Base-by-base conservation (phyloP, 768 basidiomycete genomes). In the Hericium coralloides region DNA sequence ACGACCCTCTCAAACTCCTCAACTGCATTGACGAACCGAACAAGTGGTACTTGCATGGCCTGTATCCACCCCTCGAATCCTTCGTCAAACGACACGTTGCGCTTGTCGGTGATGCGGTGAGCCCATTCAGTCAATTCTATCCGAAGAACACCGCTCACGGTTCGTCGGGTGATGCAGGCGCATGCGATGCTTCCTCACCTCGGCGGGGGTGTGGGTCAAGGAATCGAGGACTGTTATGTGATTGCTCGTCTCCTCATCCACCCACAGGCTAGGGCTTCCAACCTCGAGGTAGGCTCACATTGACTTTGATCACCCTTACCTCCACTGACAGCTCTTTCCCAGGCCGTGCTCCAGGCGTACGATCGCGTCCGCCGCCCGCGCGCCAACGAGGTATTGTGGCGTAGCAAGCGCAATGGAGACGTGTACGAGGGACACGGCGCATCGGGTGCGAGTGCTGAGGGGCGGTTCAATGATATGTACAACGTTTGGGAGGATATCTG, bases 111-210 rank as follows among this genome's bases (percentile, higher is more conserved):
- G 82, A 84, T 64, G 76, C 82, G 15, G 64, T 72, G 26, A 22
- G 10, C 8, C 14, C 15, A 45, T 43, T 12, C 18, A 18, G 31
- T 45, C 22, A 17, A 31, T 45, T 45, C 4, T 17, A 17, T 22
- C 6, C 10, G 10, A 22, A 7, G n/a, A 22, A 45, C 17, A 45
- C 17, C 12, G 43, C 17, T 45, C 43, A 31, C 15, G 43, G 22
- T 45, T 22, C 38, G 41, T n/a, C 26, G n/a, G 18, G 49, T 26
- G 15, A 52, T 20, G 39, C n/a, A 60, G 56, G 81, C 82, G 10
- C 82, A 84, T 61, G 80, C 69, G 0, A 83, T 83, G 82, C 62
- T 75, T 37, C 81, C 83, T 0, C 80, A 83, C 64, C 68, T 83
- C 12, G 81, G 80, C 2, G 74, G 79, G 0, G 82, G 82, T 2